These are phyloP conservation scores for Bolboschoenoplectus hybrid DNA, from an alignment of 202 grass and related monocot genomes.

Conservation along the genomic window DNA sequence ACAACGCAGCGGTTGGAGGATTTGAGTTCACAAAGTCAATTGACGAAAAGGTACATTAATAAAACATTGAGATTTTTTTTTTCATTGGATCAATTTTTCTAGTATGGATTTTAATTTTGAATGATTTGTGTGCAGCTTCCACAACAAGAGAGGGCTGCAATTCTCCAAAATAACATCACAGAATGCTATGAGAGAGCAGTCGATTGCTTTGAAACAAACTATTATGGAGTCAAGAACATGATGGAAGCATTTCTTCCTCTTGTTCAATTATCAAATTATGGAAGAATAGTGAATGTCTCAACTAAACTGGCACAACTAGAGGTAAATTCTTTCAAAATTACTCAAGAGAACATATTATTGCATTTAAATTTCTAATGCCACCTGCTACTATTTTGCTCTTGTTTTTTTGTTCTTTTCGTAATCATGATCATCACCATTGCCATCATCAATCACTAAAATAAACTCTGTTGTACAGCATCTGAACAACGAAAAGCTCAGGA, in stretches of 20 bases:
- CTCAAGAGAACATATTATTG: conserved; percentile 3
- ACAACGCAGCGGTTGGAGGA: conserved; percentile 66
- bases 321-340: conserved; percentile 48
- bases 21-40: conserved; percentile 49
- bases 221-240: conserved; percentile 60
- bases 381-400: not conserved
- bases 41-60: conserved; percentile 39
- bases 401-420: not conserved
- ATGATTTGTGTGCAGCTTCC: not conserved
- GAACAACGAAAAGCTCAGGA: conserved; percentile 25
- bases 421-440: not conserved
- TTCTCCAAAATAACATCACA: conserved; percentile 45
- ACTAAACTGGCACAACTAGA: conserved; percentile 49
- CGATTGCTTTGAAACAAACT: conserved; percentile 68
- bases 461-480: not conserved
- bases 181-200: conserved; percentile 58
- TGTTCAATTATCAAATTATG: conserved; percentile 55
- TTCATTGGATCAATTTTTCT: not conserved
- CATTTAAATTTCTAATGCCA: not conserved
- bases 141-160: conserved; percentile 39
- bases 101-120: not conserved
- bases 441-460: not conserved
- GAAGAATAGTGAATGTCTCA: conserved; percentile 73
- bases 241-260: conserved; percentile 58
- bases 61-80: not conserved